Conservation (phyloP, 2,329 filamentous ascomycete species). For the Verticillium klebahnii region DNA sequence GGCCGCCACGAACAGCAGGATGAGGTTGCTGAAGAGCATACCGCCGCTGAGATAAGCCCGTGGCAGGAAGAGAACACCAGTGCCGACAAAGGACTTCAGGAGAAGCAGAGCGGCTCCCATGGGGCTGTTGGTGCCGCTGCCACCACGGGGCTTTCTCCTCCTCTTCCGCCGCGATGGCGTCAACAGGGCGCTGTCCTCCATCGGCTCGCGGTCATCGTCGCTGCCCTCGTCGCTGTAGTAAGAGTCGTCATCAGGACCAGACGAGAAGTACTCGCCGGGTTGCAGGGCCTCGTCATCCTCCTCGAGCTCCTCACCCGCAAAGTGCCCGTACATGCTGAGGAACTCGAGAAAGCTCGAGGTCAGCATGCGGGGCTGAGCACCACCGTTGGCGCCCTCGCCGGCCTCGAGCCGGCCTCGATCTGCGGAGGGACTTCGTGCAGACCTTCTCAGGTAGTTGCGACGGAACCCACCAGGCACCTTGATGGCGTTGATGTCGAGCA, state of each 20-base stretch:
- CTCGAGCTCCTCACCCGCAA: conserved; percentile 92
- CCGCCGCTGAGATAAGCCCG: conserved; percentile 93
- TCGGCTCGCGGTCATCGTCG: conserved; percentile 70
- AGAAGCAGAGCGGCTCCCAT: conserved; percentile 78
- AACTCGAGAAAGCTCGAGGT: conserved; percentile 97
- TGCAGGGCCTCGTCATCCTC: conserved; percentile 89
- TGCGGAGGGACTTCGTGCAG: conserved; percentile 57
- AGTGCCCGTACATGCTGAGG: conserved; percentile 90
- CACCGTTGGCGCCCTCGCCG: conserved; percentile 24
- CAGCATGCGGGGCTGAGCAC: conserved; percentile 58
- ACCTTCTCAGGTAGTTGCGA: conserved; percentile 78
- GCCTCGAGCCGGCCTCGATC: conserved; percentile 33
- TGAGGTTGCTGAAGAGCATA: conserved; percentile 92
- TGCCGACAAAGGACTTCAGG: conserved; percentile 97
- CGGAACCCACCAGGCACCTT: conserved; percentile 92
- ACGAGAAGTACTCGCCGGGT: conserved; percentile 88
- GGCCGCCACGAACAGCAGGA: conserved; percentile 78
- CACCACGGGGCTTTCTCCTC: conserved; percentile 69
- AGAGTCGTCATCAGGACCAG: conserved; percentile 60
- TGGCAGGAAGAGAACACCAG: conserved; percentile 88
- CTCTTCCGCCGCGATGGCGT: conserved; percentile 70
- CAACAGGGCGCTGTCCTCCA: conserved; percentile 82
- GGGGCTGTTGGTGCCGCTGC: conserved; percentile 71
- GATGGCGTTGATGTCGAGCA: conserved; percentile 82
- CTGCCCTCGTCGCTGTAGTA: conserved; percentile 39